These are phyloP conservation scores for Polysphondylium violaceum DNA, from an alignment of 78 protist genomes.

Conservation along the genomic window DNA sequence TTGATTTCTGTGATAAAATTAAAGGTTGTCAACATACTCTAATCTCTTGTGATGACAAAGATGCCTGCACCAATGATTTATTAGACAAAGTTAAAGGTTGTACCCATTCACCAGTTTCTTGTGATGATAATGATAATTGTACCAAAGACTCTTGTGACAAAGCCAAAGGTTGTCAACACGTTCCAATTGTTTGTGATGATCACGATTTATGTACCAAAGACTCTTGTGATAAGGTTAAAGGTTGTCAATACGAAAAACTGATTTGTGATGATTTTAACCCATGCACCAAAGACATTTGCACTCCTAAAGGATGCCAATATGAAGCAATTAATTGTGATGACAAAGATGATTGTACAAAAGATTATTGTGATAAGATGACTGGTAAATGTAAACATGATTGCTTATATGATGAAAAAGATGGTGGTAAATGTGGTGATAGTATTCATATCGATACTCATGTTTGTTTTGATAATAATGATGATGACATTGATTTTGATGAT, in stretches of 20 bases:
- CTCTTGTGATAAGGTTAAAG: slow-evolving; percentile 37
- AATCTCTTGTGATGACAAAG: slow-evolving; percentile 23
- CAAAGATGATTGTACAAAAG: slow-evolving; percentile 9
- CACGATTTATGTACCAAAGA: too few species aligned
- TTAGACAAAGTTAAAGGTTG: background rate
- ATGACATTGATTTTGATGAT: too few species aligned
- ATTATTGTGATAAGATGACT: slow-evolving; percentile 36
- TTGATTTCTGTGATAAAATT: background rate
- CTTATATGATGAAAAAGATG: too few species aligned
- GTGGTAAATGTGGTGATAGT: too few species aligned
- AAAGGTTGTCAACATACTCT: slow-evolving; percentile 2
- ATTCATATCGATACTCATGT: too few species aligned
- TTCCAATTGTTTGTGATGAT: slow-evolving; percentile 1
- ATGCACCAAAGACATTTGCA: slow-evolving; percentile 18
- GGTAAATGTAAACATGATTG: too few species aligned
- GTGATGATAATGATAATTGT: slow-evolving; percentile 9
- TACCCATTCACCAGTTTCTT: background rate
- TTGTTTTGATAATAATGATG: too few species aligned
- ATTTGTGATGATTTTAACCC: slow-evolving; percentile 11
- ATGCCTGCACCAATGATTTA: slow-evolving; percentile 37
- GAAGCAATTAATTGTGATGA: slow-evolving; percentile 23
- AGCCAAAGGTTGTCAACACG: slow-evolving; percentile 11
- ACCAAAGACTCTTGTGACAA: slow-evolving; percentile 5
- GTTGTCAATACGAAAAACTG: slow-evolving; percentile 47
- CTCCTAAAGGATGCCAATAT: slow-evolving; percentile 11